phyloP scores from a whole-genome alignment of 257 asterid species.

The Striga asiatica region DNA sequence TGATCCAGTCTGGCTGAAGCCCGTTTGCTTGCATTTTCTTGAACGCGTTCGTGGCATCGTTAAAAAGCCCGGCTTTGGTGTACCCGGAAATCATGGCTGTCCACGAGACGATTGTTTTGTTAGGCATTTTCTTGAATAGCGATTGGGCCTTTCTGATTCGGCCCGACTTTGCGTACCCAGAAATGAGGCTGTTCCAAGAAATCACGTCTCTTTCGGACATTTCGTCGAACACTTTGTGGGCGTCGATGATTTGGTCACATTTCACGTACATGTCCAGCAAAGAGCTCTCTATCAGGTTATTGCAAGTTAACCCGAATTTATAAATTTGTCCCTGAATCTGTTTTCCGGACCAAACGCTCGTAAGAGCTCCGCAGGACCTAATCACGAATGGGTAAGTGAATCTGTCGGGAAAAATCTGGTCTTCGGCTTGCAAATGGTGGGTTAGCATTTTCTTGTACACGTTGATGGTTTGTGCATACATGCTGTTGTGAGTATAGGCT shows the following conservation, averaged over 20 bases:
- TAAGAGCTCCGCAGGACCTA: slow-evolving; percentile 56
- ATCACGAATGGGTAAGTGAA: slow-evolving; percentile 64
- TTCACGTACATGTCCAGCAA: slow-evolving; percentile 61
- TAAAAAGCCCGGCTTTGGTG: slow-evolving; percentile 34
- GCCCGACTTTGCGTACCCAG: slow-evolving; percentile 53
- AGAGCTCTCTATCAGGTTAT: slow-evolving; percentile 32
- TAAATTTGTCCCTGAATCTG: slow-evolving; percentile 51
- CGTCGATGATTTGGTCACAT: slow-evolving; percentile 35
- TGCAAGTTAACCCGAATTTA: slow-evolving; percentile 31
- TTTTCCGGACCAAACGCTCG: slow-evolving; percentile 26
- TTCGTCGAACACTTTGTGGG: slow-evolving; percentile 52
- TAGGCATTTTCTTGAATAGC: slow-evolving; percentile 48
- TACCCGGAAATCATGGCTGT: slow-evolving; percentile 72
- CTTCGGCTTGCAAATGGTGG: slow-evolving; percentile 6
- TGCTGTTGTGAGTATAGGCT: slow-evolving; percentile 34
- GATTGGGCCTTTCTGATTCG: slow-evolving; percentile 42
- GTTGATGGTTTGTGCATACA: slow-evolving; percentile 25
- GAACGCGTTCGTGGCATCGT: slow-evolving; percentile 59
- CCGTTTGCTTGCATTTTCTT: slow-evolving; percentile 59
- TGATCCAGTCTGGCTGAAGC: slow-evolving; percentile 69
- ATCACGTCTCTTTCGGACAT: slow-evolving; percentile 60
- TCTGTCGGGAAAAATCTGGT: slow-evolving; percentile 33
- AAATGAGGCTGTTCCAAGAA: slow-evolving; percentile 63
- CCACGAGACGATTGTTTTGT: slow-evolving; percentile 57
- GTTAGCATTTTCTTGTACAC: slow-evolving; percentile 39